phyloP scores from a whole-genome alignment of 2,329 filamentous ascomycete species.

The Onygenales sp. region DNA sequence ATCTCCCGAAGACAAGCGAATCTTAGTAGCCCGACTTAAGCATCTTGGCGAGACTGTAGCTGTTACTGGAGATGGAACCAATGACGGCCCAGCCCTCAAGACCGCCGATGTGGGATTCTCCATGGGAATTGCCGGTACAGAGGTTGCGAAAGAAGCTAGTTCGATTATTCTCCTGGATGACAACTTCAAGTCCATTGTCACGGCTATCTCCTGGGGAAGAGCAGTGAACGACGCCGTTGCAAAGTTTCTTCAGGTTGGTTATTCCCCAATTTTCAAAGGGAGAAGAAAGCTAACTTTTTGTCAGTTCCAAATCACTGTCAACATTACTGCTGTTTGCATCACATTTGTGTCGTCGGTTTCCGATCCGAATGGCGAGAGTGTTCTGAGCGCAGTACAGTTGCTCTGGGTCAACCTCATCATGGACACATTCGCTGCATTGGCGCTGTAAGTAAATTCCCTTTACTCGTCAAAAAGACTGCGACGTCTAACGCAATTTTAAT shows the following conservation, averaged over 20 bases:
- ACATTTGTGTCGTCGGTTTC: slow-evolving; percentile 83
- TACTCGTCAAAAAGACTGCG: background rate
- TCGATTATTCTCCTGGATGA: slow-evolving; percentile 59
- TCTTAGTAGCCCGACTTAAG: slow-evolving; percentile 53
- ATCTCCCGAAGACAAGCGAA: slow-evolving; percentile 57
- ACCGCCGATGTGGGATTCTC: slow-evolving; percentile 59
- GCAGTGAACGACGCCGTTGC: slow-evolving; percentile 59
- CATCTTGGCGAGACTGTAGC: slow-evolving; percentile 54
- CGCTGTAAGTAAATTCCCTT: slow-evolving; percentile 39
- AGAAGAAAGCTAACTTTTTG: background rate
- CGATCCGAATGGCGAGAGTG: slow-evolving; percentile 57
- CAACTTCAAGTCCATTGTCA: slow-evolving; percentile 57
- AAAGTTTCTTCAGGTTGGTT: slow-evolving; percentile 49
- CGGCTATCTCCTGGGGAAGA: slow-evolving; percentile 58
- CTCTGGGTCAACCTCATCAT: slow-evolving; percentile 97
- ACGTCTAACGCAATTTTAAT: slow-evolving; percentile 7
- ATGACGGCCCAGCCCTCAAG: slow-evolving; percentile 56
- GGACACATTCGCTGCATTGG: slow-evolving; percentile 87
- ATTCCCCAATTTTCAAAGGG: background rate
- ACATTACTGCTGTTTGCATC: slow-evolving; percentile 78
- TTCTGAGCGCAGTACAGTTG: slow-evolving; percentile 80
- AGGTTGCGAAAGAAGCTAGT: slow-evolving; percentile 60
- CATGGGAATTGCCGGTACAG: slow-evolving; percentile 58
- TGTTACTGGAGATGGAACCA: slow-evolving; percentile 56
- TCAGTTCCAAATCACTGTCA: slow-evolving; percentile 59